Evolutionary conservation across 2,329 filamentous ascomycete species (phyloP), one percentile per base, ranked within the genome.

Genomic region (Atkinsonella hypoxylon): DNA sequence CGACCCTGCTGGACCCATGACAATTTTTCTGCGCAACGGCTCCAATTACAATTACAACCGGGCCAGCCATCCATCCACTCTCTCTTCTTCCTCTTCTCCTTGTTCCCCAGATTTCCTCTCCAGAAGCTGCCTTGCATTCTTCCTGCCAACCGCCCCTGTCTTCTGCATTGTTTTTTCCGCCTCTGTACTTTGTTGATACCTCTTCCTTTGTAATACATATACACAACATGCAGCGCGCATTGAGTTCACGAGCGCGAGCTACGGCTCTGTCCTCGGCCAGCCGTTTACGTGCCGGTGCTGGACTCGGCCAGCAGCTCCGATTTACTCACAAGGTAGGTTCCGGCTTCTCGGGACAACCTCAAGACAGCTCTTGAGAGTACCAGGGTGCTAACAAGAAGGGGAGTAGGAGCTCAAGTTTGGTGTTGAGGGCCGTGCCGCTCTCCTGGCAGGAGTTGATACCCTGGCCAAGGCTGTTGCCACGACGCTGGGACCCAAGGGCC

Each of bases 401-500:
- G 39, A 52, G 36, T 58, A 96, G 89, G 93, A 98, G 70, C 81
- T 98, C 68, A 97, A 95, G 77, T 98, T 98, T 60, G 93, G 93
- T 65, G 91, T 97, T 57, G 93, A 98, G 70, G 93, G 77, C 62
- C 85, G 93, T 67, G 89, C 90, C 63, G 70, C 89, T 61, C 83
- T 98, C 56, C 81, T 98, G 59, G 83, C 84, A 65, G 93, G 93
- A 81, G 90, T 97, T 58, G 93, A 98, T 70, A 97, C 93, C 60
- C 83, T 98, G 57, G 90, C 93, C 63, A 95, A 85, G 76, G 93
- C 93, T 57, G 93, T 98, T 57, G 87, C 91, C 57, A 95, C 91
- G 56, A 98, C 93, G 58, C 81, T 98, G 55, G 93, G 93, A 60
- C 93, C 93, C 64, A 98, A 98, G 81, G 93, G 93, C 71, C 85